These are phyloP conservation scores for Akanthomyces uredinophilus DNA, from an alignment of 2,329 filamentous ascomycete genomes.

Conservation along the genomic window DNA sequence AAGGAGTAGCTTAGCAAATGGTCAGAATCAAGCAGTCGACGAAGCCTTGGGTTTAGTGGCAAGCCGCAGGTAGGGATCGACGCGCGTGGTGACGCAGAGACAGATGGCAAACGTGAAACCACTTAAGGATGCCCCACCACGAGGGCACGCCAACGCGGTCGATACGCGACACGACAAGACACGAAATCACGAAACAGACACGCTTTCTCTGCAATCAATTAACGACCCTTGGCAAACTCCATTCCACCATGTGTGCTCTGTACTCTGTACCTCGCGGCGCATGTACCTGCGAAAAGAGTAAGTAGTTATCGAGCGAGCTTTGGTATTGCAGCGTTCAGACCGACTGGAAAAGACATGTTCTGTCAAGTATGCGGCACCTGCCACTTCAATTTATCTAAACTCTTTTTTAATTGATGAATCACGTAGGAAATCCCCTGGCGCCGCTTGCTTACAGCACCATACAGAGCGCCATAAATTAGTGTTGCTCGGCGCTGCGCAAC, in stretches of 20 bases:
- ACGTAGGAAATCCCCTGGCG: too few relatives aligned
- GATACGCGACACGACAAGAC: conserved; percentile 23
- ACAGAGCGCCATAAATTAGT: too few relatives aligned
- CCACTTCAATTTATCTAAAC: not conserved
- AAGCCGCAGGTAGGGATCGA: not conserved
- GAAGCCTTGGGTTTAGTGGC: not conserved
- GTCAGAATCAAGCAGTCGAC: not conserved
- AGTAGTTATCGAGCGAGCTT: not conserved
- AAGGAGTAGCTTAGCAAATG: not conserved
- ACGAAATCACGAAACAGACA: conserved; percentile 43
- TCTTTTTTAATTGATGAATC: too few relatives aligned
- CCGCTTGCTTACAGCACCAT: too few relatives aligned
- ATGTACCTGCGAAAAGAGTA: not conserved
- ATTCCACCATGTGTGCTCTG: conserved; percentile 1
- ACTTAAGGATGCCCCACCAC: conserved; percentile 9
- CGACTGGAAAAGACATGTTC: not conserved
- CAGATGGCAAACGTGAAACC: conserved; percentile 9
- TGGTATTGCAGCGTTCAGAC: not conserved
- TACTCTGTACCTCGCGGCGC: not conserved
- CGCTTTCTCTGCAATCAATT: conserved; percentile 27
- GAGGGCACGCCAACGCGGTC: not conserved
- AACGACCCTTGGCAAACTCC: conserved; percentile 14
- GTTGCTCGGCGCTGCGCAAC: not conserved
- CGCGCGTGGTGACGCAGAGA: not conserved
- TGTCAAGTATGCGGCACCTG: not conserved